Evolutionary conservation across 2,329 filamentous ascomycete species (phyloP).

Genomic region (Pseudohalonectria lignicola): DNA sequence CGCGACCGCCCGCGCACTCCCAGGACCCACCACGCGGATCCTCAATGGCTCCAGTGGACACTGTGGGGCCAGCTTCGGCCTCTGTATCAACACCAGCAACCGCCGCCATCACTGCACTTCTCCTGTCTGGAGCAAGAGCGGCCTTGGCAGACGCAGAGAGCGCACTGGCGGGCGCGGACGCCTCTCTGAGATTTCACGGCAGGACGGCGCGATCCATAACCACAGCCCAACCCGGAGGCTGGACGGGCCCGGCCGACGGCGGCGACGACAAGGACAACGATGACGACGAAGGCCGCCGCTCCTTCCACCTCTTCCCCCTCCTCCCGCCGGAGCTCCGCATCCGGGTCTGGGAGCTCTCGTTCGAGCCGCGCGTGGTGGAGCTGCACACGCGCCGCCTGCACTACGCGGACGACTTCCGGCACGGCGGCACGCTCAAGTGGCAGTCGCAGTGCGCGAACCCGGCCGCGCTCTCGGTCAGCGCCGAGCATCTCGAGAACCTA

Average conservation of each 20-base stretch:
- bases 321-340: slow-evolving; percentile 23
- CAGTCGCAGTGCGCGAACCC: slow-evolving; percentile 20
- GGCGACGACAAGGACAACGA: neutral
- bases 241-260: neutral
- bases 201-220: too few species aligned
- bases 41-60: too few species aligned
- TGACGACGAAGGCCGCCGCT: neutral
- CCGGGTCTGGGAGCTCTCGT: slow-evolving; percentile 21
- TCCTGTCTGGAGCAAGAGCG: too few species aligned
- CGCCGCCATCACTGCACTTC: neutral
- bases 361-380: slow-evolving; percentile 20
- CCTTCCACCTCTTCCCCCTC: slow-evolving; percentile 17
- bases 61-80: neutral
- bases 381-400: slow-evolving; percentile 18
- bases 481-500: slow-evolving; percentile 19
- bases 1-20: too few species aligned
- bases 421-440: slow-evolving; percentile 13
- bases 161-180: too few species aligned
- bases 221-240: too few species aligned
- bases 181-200: too few species aligned
- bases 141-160: too few species aligned
- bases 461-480: slow-evolving; percentile 17
- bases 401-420: slow-evolving; percentile 14
- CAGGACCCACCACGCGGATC: too few species aligned
- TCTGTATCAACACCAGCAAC: too few species aligned